Base-by-base conservation (phyloP, 306 rosid genomes). In the Crataegus laevigata region DNA sequence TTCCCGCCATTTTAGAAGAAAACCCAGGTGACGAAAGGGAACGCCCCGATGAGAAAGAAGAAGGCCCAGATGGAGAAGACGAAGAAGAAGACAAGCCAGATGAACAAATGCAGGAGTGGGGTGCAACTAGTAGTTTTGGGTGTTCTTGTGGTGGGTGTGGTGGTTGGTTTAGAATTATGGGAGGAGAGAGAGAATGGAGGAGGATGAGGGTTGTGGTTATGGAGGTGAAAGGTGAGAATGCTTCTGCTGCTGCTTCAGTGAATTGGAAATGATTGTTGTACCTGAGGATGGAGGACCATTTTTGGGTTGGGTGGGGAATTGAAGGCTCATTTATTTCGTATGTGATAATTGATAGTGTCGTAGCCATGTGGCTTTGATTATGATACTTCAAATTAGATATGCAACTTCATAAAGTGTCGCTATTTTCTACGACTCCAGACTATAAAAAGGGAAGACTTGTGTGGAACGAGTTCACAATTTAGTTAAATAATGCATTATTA, bases 1-100 rank as follows among this genome's bases (percentile, higher is more conserved):
- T 66, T 68, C 22, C 24, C 50, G 8, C 42, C 54, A 15, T 74
- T 65, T 58, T 79, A 26, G 45, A 69, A 50, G 63, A 66, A 21
- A 1, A 62, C 75, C 75, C 78, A 72, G 40, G 67, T 12, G 75
- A 70, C 12, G 25, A 64, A 52, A 64, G 75, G 63, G 8, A 58
- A 29, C 42, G 8, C 68, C 68, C 68, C 8, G 67, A 62, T 62
- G 65, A 26, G 3, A 13, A 40, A 25, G 43, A 4, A 22, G 7
- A 68, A 50, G 58, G 24, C 6, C 18, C 12, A 55, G 64, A 12
- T 4, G 64, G 52, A 15, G 19, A 47, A 47, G 8, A 55, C n/a
- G 60, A 21, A 55, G 29, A 62, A 47, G 69, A 70, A 63, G 8
- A 43, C 30, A 40, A 62, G 14, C 67, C 67, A 63, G 42, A 63